A percentile compares a stretch with the other conserved stretches of the same genome.
Conservation (phyloP, 352 stramenopile genomes). For the Globisporangium apiculatum region DNA sequence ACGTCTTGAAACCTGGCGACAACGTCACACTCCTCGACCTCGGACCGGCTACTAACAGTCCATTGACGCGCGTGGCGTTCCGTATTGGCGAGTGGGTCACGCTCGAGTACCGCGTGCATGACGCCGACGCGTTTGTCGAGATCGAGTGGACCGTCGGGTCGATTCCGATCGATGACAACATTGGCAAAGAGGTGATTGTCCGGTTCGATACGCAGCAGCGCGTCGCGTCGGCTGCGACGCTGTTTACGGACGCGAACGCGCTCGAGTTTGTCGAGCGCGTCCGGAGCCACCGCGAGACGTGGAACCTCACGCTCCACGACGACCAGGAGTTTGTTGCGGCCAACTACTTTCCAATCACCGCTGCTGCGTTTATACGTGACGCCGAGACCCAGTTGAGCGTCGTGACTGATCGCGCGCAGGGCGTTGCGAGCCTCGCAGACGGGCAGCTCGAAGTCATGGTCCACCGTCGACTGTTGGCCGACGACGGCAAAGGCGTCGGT, state of each 20-base stretch:
- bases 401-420: constrained; percentile 91
- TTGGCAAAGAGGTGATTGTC: constrained; percentile 95
- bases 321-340: constrained; percentile 91
- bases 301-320: constrained; percentile 82
- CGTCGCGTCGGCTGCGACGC: constrained; percentile 41
- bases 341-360: constrained; percentile 98
- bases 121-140: constrained; percentile 85
- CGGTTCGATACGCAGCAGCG: constrained; percentile 69
- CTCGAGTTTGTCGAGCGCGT: constrained; percentile 91
- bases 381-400: constrained; percentile 76
- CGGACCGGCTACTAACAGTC: constrained; percentile 7
- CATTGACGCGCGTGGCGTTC: constrained; percentile 48
- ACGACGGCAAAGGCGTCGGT: constrained; percentile 92
- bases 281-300: constrained; percentile 86
- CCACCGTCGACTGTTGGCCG: constrained; percentile 89
- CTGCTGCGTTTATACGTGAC: constrained; percentile 92
- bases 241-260: constrained; percentile 96
- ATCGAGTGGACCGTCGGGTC: constrained; percentile 91
- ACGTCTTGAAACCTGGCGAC: constrained; percentile 15
- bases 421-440: constrained; percentile 85
- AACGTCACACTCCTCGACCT: constrained; percentile 43
- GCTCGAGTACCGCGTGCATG: constrained; percentile 86
- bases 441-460: constrained; percentile 97
- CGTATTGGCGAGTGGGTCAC: constrained; percentile 86
- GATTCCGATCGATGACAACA: constrained; percentile 63